Conservation (phyloP, 805 yeast species). For the Martiniozyma abietophila region DNA sequence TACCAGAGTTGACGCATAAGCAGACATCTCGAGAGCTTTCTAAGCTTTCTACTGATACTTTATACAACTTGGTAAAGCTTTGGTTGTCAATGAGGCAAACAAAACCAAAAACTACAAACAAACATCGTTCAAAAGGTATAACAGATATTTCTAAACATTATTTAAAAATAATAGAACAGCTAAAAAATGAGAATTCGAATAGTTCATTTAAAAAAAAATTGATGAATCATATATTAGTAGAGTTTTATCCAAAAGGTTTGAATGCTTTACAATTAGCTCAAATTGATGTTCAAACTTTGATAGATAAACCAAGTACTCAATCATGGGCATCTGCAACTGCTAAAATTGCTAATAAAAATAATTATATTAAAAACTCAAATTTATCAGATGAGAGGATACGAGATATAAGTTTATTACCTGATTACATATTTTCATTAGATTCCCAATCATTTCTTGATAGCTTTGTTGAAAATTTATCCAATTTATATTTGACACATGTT, state of each 20-base stretch:
- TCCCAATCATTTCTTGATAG: conserved; percentile 43
- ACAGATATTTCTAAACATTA: conserved; percentile 16
- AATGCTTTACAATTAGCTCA: conserved; percentile 62
- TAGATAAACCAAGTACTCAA: conserved; percentile 44
- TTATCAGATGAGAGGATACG: conserved; percentile 1
- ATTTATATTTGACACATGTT: conserved; percentile 51
- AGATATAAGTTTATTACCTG: conserved; percentile 17
- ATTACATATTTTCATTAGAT: conserved; percentile 31
- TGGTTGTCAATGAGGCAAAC: conserved; percentile 25
- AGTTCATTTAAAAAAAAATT: conserved; percentile 22
- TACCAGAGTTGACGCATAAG: conserved; percentile 22
- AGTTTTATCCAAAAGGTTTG: conserved; percentile 48
- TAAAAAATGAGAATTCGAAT: conserved; percentile 7
- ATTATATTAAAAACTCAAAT: conserved; percentile 2
- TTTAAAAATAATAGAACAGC: conserved; percentile 6
- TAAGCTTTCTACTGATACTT: conserved; percentile 22
- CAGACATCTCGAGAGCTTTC: conserved; percentile 19
- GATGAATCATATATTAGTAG: conserved; percentile 37
- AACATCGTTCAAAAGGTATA: conserved; percentile 12
- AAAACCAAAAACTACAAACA: conserved; percentile 22
- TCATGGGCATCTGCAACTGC: conserved; percentile 43
- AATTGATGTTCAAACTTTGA: conserved; percentile 54
- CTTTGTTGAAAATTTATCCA: conserved; percentile 38
- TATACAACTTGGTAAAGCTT: conserved; percentile 23
- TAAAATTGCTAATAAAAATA: conserved; percentile 21